These are phyloP conservation scores for Mycena vulgaris DNA, from an alignment of 768 basidiomycete species.

Conservation along the genomic window DNA sequence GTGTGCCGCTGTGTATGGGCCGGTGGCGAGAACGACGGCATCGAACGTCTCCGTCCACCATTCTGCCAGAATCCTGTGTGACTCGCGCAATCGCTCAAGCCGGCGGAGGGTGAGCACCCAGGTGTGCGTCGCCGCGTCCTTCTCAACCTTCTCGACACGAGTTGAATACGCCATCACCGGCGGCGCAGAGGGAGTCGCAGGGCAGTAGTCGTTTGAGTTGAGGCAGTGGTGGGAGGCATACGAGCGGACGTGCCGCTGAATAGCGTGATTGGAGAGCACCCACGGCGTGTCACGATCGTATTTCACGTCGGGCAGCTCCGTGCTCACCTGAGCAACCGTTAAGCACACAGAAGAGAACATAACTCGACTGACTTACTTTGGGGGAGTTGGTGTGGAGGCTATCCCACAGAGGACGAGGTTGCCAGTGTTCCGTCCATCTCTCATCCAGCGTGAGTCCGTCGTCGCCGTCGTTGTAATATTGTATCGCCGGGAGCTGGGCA, in stretches of 20 bases:
- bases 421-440: slow-evolving; percentile 25
- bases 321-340: slow-evolving; percentile 6
- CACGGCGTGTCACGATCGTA: slow-evolving; percentile 20
- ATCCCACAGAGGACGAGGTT: slow-evolving; percentile 28
- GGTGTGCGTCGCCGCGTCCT: slow-evolving; percentile 6
- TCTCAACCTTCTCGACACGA: slow-evolving; percentile 29
- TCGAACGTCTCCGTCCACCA: slow-evolving; percentile 35
- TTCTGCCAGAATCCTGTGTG: slow-evolving; percentile 21
- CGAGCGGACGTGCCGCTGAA: slow-evolving; percentile 29
- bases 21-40: slow-evolving; percentile 24
- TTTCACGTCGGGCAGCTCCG: slow-evolving; percentile 27
- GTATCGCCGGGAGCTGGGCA: not conserved
- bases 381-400: slow-evolving; percentile 25
- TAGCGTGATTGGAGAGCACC: slow-evolving; percentile 23
- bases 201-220: slow-evolving; percentile 27
- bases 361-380: slow-evolving; percentile 1
- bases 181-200: not conserved
- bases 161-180: slow-evolving; percentile 28
- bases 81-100: slow-evolving; percentile 23
- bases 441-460: slow-evolving; percentile 19
- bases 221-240: slow-evolving; percentile 32
- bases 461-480: slow-evolving; percentile 30
- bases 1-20: slow-evolving; percentile 19
- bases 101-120: slow-evolving; percentile 33
- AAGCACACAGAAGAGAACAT: too few species aligned